These are phyloP conservation scores for Podila horticola DNA, from an alignment of 192 early-diverging fungal genomes.

Conservation along the genomic window DNA sequence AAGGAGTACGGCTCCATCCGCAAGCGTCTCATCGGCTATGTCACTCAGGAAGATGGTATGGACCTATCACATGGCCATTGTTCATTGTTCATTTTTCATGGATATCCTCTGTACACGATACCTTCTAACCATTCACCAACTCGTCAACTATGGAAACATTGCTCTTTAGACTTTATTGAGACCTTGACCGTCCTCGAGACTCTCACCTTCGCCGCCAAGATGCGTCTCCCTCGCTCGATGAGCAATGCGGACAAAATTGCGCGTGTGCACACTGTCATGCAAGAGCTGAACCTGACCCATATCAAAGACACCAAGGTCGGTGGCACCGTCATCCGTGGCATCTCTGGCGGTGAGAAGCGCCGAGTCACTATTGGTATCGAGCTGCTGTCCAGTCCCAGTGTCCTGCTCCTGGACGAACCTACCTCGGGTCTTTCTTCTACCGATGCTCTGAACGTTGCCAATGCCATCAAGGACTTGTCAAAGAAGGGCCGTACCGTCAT, in stretches of 20 bases:
- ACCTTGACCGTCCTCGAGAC: slow-evolving; percentile 82
- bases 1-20: slow-evolving; percentile 64
- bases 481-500: slow-evolving; percentile 86
- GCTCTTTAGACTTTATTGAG: slow-evolving; percentile 33
- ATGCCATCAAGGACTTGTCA: slow-evolving; percentile 89
- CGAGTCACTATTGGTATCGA: slow-evolving; percentile 81
- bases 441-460: slow-evolving; percentile 93
- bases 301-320: slow-evolving; percentile 77
- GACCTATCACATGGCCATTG: too few species aligned
- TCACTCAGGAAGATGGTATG: slow-evolving; percentile 64
- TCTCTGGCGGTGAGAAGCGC: slow-evolving; percentile 81
- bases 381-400: slow-evolving; percentile 71
- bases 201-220: slow-evolving; percentile 67
- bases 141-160: not conserved
- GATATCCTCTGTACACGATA: too few species aligned
- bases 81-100: too few species aligned
- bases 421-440: slow-evolving; percentile 69
- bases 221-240: slow-evolving; percentile 57
- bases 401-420: slow-evolving; percentile 79
- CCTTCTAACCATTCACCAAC: not conserved
- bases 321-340: slow-evolving; percentile 67
- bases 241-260: slow-evolving; percentile 51
- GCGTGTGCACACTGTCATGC: slow-evolving; percentile 65
- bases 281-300: slow-evolving; percentile 70
- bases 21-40: slow-evolving; percentile 69